Evolutionary conservation across 2,329 filamentous ascomycete species (phyloP).

Genomic region (Aschersonia sp.): DNA sequence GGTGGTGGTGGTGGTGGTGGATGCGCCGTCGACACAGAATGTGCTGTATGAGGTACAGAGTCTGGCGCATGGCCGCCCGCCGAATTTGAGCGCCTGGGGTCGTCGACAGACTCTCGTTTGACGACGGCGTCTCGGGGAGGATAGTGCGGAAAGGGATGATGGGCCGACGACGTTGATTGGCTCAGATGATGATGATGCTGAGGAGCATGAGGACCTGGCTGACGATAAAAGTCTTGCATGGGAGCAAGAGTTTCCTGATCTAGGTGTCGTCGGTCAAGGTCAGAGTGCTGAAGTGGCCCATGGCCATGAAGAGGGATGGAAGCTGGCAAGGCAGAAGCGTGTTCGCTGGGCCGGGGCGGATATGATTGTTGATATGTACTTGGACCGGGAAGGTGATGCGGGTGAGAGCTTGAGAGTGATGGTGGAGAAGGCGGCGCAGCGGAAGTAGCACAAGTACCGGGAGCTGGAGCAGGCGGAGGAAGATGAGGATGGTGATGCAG

Average conservation of each 20-base stretch:
- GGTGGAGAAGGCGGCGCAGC: background rate
- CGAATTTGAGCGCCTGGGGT: constrained; percentile 37
- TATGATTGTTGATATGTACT: constrained; percentile 27
- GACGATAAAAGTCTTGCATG: constrained; percentile 36
- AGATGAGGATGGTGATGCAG: constrained; percentile 4
- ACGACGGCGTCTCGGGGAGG: constrained; percentile 34
- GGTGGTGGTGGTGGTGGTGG: constrained; percentile 10
- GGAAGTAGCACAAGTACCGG: constrained; percentile 6
- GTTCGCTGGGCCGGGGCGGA: constrained; percentile 17
- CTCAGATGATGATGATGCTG: constrained; percentile 8
- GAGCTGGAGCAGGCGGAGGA: constrained; percentile 12
- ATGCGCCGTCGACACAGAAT: constrained; percentile 16
- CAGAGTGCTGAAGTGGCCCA: constrained; percentile 19
- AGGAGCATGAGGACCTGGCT: constrained; percentile 11
- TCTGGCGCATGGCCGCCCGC: constrained; percentile 27
- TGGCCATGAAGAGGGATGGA: constrained; percentile 14
- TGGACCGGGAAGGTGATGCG: constrained; percentile 12
- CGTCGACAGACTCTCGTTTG: constrained; percentile 40
- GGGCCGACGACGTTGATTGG: constrained; percentile 27
- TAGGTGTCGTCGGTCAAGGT: constrained; percentile 40
- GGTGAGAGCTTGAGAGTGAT: constrained; percentile 3
- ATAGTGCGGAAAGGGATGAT: constrained; percentile 28
- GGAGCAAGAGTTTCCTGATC: constrained; percentile 39
- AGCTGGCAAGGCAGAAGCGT: constrained; percentile 14
- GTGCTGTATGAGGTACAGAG: constrained; percentile 15